Base-by-base conservation (phyloP, 2,329 filamentous ascomycete genomes). In the Tolypocladium amazonense region DNA sequence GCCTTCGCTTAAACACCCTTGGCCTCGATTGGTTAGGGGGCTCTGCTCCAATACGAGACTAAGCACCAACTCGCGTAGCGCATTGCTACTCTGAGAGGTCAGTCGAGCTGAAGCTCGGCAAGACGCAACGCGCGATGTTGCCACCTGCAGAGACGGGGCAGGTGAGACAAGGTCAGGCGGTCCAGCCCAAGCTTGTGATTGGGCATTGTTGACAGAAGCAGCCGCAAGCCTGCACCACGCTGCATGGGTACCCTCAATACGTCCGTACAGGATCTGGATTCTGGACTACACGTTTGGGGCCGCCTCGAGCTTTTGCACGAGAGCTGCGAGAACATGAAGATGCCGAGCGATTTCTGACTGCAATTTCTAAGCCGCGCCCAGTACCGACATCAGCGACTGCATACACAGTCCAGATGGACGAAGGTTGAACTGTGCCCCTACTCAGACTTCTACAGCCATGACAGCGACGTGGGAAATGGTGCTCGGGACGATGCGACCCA, bases 111-210 rank as follows among this genome's bases (percentile, higher is more conserved):
- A 7, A 27, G 45, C 23, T 25, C 14, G 45, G 1, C 33, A 8
- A 9, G 33, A 35, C 33, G 33, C 23, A 25, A 18, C 45, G 11
- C 23, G 18, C 45, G 45, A 15, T 8, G 45, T 47, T 23, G 45
- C 45, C 45, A 20, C 33, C n/a, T 39, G 18, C n/a, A 25, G 23
- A n/a, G 25, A 53, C 39, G 37, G 50, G 52, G 58, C 39, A 30
- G 56, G 52, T 60, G 50, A 60, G 59, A 60, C 59, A 58, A 55
- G 59, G 59, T 60, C 59, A 60, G 38, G 59, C 56, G 59, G 38
- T 54, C 47, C 30, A 37, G n/a, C 23, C 23, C 45, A 27, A 25
- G 18, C 33, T 37, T 50, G 55, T 47, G 59, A 60, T 60, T 60
- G 56, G 58, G 27, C 27, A 30, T n/a, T 52, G n/a, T n/a, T 20